Base-by-base conservation (phyloP, 2,329 filamentous ascomycete genomes). In the Rhinocladiella mackenziei region DNA sequence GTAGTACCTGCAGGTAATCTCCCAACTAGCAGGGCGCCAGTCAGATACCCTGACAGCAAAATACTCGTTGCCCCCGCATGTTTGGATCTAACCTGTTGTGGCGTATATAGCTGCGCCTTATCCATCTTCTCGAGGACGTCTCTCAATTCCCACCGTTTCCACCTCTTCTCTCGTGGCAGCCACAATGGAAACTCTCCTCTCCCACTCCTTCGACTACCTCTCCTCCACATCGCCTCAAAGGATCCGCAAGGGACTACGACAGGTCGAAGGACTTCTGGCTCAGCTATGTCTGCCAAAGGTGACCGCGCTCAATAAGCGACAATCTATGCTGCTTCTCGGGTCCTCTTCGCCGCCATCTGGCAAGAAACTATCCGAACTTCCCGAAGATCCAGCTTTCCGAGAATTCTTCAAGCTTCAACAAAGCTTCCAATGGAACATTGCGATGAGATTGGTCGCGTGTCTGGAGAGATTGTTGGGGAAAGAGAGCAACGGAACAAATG, bases 321-420 rank as follows among this genome's bases (percentile, higher is more conserved):
- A 63, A 43, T 72, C 71, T 3, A 62, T 66, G 48, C 54, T 69
- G 33, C 57, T 65, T 3, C 59, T 65, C 25, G 65, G 63, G 19
- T 57, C 65, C 39, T 56, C 65, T 41, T 66, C 69, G 36, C 58
- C 64, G 2, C 67, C 70, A 7, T 65, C 67, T 20, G 69, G 70
- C 39, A 89, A 86, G 67, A 73, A 75, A 10, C 74, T 95, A 37
- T 70, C 71, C 15, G 82, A 88, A 45, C 70, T 96, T 51, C 76
- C 78, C 38, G 78, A 83, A 53, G 92, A 97, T 65, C 87, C 86
- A 14, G 91, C 89, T 14, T 97, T 96, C 63, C 76, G 87, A 55
- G 89, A 96, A 66, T 97, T 97, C 72, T 96, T 95, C 73, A 88
- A 94, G 64, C 66, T 97, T 55, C 92, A 98, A 65, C 89, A 97